Conservation (phyloP, 1,284 basidiomycete species). For the Ustilago lituana region DNA sequence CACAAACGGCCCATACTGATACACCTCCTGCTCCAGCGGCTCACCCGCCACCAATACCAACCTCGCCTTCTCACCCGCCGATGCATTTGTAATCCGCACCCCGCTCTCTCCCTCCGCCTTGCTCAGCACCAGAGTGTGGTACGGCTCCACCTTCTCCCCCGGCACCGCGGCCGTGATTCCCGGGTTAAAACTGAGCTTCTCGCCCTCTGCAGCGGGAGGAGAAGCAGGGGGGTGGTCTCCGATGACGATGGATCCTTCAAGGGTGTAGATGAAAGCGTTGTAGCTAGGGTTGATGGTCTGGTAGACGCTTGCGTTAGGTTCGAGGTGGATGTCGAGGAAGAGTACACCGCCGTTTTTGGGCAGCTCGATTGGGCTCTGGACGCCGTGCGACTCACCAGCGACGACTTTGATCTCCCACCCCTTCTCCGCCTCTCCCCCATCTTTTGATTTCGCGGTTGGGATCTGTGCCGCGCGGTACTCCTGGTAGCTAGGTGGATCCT, state of each 20-base stretch:
- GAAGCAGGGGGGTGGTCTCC: conserved; percentile 68
- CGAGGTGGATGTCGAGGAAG: conserved; percentile 85
- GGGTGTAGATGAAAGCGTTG: conserved; percentile 67
- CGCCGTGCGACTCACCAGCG: conserved; percentile 85
- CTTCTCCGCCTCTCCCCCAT: conserved; percentile 77
- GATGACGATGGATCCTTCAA: conserved; percentile 71
- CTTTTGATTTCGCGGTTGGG: conserved; percentile 71
- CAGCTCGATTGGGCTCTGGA: conserved; percentile 85
- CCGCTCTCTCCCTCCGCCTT: conserved; percentile 72
- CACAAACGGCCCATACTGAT: conserved; percentile 82
- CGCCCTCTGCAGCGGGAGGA: background rate
- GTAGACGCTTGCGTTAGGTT: conserved; percentile 76
- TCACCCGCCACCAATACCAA: conserved; percentile 77
- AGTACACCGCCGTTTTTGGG: conserved; percentile 82
- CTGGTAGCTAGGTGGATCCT: conserved; percentile 74
- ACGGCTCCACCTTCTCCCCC: conserved; percentile 70
- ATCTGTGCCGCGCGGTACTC: conserved; percentile 69
- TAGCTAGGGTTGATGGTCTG: conserved; percentile 78
- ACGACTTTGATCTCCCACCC: conserved; percentile 81
- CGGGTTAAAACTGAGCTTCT: conserved; percentile 1
- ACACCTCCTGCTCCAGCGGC: conserved; percentile 85
- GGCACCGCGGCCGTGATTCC: background rate
- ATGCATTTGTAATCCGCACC: conserved; percentile 71
- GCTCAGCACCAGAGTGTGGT: conserved; percentile 77
- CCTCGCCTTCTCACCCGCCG: conserved; percentile 25